A percentile compares a stretch with the other conserved stretches of the same genome.
Conservation (phyloP, 2,329 filamentous ascomycete genomes). For the Basipetospora chlamydospora region DNA sequence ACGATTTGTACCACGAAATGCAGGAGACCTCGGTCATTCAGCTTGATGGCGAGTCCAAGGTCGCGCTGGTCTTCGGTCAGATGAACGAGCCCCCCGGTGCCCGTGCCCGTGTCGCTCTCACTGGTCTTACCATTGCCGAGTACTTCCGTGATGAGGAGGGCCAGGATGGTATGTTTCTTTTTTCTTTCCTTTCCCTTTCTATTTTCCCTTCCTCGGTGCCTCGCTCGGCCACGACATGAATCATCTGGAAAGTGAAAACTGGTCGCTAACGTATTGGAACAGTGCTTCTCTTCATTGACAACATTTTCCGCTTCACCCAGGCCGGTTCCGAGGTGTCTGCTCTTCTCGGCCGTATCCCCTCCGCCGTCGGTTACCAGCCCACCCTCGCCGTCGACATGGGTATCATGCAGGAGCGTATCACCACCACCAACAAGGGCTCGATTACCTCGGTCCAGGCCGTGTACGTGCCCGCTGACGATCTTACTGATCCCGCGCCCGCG, state of each 20-base stretch:
- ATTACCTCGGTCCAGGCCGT: slow-evolving; percentile 99
- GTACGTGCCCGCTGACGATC: slow-evolving; percentile 99
- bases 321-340: slow-evolving; percentile 99
- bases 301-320: slow-evolving; percentile 99
- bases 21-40: slow-evolving; percentile 99
- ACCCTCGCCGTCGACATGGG: slow-evolving; percentile 98
- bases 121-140: slow-evolving; percentile 67
- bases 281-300: slow-evolving; percentile 99
- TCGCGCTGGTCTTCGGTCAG: slow-evolving; percentile 98
- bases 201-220: too few species aligned
- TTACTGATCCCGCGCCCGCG: slow-evolving; percentile 98
- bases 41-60: slow-evolving; percentile 98
- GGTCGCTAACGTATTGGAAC: slow-evolving; percentile 8
- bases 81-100: slow-evolving; percentile 99
- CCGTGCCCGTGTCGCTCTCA: slow-evolving; percentile 98
- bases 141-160: slow-evolving; percentile 67
- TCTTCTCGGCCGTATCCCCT: slow-evolving; percentile 97
- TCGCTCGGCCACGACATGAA: background rate
- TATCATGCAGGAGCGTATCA: slow-evolving; percentile 99
- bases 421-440: slow-evolving; percentile 97
- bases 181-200: background rate
- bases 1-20: slow-evolving; percentile 99
- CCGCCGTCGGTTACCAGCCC: slow-evolving; percentile 99
- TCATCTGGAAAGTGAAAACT: too few species aligned
- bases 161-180: slow-evolving; percentile 58